A percentile compares a stretch with the other conserved stretches of the same genome.
phyloP scores from a whole-genome alignment of 495 filamentous ascomycete genomes.

The Friedmanniomyces endolithicus region DNA sequence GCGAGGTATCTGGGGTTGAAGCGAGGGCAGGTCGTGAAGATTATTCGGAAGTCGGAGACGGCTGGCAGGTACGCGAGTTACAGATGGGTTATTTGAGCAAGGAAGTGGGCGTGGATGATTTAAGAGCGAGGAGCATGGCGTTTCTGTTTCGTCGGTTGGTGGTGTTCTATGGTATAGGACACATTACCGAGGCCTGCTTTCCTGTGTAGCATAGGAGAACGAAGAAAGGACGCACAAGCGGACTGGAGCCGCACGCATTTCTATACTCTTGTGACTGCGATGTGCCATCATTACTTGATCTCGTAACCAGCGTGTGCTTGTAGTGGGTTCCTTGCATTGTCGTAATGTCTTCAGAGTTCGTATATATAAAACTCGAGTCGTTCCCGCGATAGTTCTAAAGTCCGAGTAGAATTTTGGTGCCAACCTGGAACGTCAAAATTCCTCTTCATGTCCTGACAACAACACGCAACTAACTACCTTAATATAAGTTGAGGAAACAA shows the following conservation, averaged over 20 bases:
- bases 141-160: background rate
- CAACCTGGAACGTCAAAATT: too few species aligned
- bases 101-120: conserved; percentile 12
- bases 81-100: conserved; percentile 45
- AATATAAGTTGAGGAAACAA: too few species aligned
- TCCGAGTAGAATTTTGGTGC: too few species aligned
- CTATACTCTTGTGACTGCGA: too few species aligned
- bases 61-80: conserved; percentile 67
- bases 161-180: background rate
- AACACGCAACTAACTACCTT: too few species aligned
- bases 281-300: too few species aligned
- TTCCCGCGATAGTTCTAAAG: background rate
- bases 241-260: too few species aligned
- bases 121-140: conserved; percentile 5
- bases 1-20: conserved; percentile 83
- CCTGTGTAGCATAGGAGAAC: background rate
- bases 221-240: too few species aligned
- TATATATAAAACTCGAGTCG: background rate
- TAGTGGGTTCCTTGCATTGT: too few species aligned
- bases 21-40: conserved; percentile 95
- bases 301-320: too few species aligned
- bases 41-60: conserved; percentile 72
- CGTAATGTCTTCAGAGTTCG: too few species aligned
- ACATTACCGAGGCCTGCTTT: background rate
- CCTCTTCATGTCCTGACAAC: too few species aligned